phyloP scores from a whole-genome alignment of 2,329 filamentous ascomycete genomes.

The Colletotrichum kahawae region DNA sequence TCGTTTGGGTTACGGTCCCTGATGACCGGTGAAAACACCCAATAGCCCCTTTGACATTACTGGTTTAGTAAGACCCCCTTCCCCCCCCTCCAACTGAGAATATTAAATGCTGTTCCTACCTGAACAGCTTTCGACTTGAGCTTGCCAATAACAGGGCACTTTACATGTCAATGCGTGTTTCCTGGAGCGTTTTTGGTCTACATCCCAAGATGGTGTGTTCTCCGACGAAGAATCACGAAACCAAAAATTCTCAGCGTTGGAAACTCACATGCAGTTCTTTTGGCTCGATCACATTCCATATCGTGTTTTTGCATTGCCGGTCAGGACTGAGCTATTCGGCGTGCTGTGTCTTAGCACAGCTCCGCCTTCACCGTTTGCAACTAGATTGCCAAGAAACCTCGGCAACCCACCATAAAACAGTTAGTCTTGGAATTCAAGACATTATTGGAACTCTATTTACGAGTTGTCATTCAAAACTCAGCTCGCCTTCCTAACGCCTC shows the following conservation, averaged over 20 bases:
- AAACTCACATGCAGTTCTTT: background rate
- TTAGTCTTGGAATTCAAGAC: background rate
- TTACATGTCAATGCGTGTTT: background rate
- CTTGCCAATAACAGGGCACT: background rate
- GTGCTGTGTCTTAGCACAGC: background rate
- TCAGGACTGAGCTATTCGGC: background rate
- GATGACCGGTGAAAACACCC: background rate
- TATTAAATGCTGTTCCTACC: background rate
- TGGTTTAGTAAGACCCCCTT: background rate
- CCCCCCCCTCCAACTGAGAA: too few species aligned
- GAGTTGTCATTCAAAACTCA: background rate
- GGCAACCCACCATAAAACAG: background rate
- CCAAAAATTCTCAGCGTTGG: background rate
- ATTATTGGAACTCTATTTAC: background rate
- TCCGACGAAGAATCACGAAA: background rate
- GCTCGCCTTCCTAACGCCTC: background rate
- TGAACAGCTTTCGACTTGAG: too few species aligned
- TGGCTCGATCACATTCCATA: background rate
- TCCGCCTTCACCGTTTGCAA: background rate
- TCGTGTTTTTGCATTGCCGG: background rate
- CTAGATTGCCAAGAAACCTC: background rate
- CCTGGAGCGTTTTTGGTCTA: rapidly evolving
- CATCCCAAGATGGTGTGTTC: background rate
- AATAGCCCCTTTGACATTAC: background rate
- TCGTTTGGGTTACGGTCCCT: rapidly evolving